Percentiles rank a stretch among this genome's conserved stretches.
Conservation (phyloP, 164 flowering plant genomes). For the Macadamia tetraphylla region DNA sequence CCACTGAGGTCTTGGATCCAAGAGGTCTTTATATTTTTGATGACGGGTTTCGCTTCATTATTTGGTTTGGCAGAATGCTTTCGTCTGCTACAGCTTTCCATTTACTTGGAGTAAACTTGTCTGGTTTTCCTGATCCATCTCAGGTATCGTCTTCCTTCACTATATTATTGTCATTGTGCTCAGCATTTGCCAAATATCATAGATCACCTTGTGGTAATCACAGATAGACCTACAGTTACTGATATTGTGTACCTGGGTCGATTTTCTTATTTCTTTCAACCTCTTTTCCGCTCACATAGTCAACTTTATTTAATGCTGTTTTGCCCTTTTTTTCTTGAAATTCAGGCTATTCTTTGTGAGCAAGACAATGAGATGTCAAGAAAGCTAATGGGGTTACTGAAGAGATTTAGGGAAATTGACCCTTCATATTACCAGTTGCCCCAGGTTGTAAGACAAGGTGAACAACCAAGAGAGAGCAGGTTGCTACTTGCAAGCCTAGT, state of each 20-base stretch:
- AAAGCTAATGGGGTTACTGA: slow-evolving; percentile 47
- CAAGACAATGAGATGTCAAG: slow-evolving; percentile 69
- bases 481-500: slow-evolving; percentile 74
- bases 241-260: too few relatives aligned
- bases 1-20: slow-evolving; percentile 71
- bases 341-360: slow-evolving; percentile 52
- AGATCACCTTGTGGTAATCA: too few relatives aligned
- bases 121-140: slow-evolving; percentile 46
- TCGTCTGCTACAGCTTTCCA: slow-evolving; percentile 57
- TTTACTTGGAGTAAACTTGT: slow-evolving; percentile 67
- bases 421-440: slow-evolving; percentile 68
- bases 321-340: slow-evolving; percentile 6
- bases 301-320: not conserved
- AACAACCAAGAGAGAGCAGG: slow-evolving; percentile 86
- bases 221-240: too few relatives aligned
- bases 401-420: slow-evolving; percentile 53
- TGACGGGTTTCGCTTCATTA: slow-evolving; percentile 81
- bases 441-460: slow-evolving; percentile 89
- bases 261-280: too few relatives aligned
- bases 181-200: too few relatives aligned
- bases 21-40: slow-evolving; percentile 82
- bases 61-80: slow-evolving; percentile 93
- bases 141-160: slow-evolving; percentile 39
- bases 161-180: not conserved
- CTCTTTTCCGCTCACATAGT: too few relatives aligned